Base-by-base conservation (phyloP, 1,284 basidiomycete species). In the Ceratobasidium sp. region DNA sequence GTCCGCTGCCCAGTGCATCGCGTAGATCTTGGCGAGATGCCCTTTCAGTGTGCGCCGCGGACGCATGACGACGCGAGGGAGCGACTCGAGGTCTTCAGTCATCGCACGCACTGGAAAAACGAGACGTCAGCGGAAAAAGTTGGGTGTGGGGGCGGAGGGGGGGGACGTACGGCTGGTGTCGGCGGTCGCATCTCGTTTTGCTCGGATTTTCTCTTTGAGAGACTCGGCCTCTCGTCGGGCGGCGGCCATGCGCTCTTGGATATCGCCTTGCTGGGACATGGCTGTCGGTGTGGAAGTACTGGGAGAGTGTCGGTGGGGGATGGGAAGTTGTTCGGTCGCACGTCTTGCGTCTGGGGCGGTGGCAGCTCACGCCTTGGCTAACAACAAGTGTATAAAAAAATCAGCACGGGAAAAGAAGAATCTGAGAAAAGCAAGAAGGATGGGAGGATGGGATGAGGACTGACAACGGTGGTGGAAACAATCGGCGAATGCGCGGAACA, bases 1-100 rank as follows among this genome's bases (percentile, higher is more conserved):
- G 86, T 99, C 98, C 75, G 92, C 91, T 22, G 97, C 93, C 98
- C 98, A 99, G 83, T 99, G 97, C 93, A 99, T 97, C 63, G 98
- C 97, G 83, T 99, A 99, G 82, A 99, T 98, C 88, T 99, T 99
- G 79, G 97, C 97, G 75, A 99, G 89, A 85, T 99, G 98, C 57
- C 97, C 97, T 81, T 97, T 93, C 79, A 99, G 90, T 76, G 96
- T 95, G 78, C 97, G 91, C 76, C 97, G 91, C 60, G 95, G 94
- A 79, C 96, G 94, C 93, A 99, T 96, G 41, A 97, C 91, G 79
- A 99, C 94, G 76, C 97, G 92, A 47, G 97, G 97, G 64, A 99
- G 88, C 15, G 96, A 92, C 77, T 98, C 96, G 47, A 98, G 93
- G 82, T 99, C 97, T 73, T 93, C 93, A 50, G 97, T 96, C 96